Base-by-base conservation (phyloP, 768 basidiomycete species). In the Tricholoma sp. region DNA sequence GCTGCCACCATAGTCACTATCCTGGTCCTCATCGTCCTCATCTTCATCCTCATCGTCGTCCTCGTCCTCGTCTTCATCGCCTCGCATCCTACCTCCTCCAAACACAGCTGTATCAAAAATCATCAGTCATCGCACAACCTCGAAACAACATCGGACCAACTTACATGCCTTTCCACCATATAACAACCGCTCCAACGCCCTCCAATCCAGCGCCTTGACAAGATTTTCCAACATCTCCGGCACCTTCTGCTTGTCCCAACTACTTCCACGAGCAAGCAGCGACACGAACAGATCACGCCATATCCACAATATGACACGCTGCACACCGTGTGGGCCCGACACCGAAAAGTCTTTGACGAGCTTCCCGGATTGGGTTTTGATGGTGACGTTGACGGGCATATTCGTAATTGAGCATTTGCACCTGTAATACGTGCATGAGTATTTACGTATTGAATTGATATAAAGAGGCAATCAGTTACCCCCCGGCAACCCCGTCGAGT, bases 251-350 rank as follows among this genome's bases (percentile, higher is more conserved):
- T 60, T 59, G 6, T 49, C 31, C 60, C 45, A 65, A 57, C 61
- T 63, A 53, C 39, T 68, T 53, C 60, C 74, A 66, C 57, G 68
- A 0, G 77, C 76, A 7, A 82, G 74, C 66, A 88, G 69, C 24
- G 77, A 79, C 8, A 88, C 64, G 58, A 88, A 81, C 17, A 88
- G 72, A 57, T 88, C 87, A 6, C 86, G 76, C 86, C 86, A 88
- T 52, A 88, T 79, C 83, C 84, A 88, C 15, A 85, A 66, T 6
- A 81, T 57, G 39, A 79, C 71, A 12, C 68, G 70, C 28, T 78
- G 72, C 17, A 85, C 69, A 20, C 73, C 72, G 31, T 76, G 73
- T 0, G 77, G 77, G 3, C 84, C 84, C 3, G 67, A 66, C 18
- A 85, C 64, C 18, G 66, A 63, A 54, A 85, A 84, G 0, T 73